Base-by-base conservation (phyloP, 495 filamentous ascomycete species). In the Xylaria cubensis region DNA sequence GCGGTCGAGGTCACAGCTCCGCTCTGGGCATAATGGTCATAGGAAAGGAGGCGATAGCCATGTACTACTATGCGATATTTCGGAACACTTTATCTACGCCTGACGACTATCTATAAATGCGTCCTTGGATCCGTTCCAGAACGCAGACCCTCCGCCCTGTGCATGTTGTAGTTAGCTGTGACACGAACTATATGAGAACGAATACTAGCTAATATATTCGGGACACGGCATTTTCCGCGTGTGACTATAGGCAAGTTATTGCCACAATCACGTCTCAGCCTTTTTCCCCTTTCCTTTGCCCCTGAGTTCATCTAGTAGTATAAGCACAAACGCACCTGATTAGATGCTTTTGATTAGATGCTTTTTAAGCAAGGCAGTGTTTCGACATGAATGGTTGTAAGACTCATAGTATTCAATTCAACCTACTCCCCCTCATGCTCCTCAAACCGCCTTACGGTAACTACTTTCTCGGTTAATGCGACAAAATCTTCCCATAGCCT, bases 1-100 rank as follows among this genome's bases (percentile, higher is more conserved):
- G 94, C 93, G 2, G 90, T 97, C n/a, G 96, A 97, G 84, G 93
- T 93, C 19, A 91, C 94, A 5, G 93, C 93, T 66, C 92, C 92
- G 41, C 83, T 98, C 26, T 89, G 86, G 86, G 82, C 79, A 48
- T 84, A 64, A 72, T 36, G 34, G 21, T 39, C n/a, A 26, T 39
- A 2, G 26, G 4, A n/a, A 32, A 26, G 7, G 48, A 12, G 1
- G 55, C 10, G 67, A 70, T 48, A 48, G 48, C 8, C 24, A 58
- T 56, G 39, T 61, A 50, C 51, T 62, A 64, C 19, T 32, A n/a
- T 65, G 24, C 41, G 41, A 36, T 62, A 69, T 50, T 58, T 51
- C 42, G 21, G 51, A 59, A 29, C 32, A 32, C 3, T 13, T 44
- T 2, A 8, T 44, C 21, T 32, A 4, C 34, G 32, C 48, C n/a